phyloP scores from a whole-genome alignment of 177 flowering plant genomes.

The Vitis hybrid region DNA sequence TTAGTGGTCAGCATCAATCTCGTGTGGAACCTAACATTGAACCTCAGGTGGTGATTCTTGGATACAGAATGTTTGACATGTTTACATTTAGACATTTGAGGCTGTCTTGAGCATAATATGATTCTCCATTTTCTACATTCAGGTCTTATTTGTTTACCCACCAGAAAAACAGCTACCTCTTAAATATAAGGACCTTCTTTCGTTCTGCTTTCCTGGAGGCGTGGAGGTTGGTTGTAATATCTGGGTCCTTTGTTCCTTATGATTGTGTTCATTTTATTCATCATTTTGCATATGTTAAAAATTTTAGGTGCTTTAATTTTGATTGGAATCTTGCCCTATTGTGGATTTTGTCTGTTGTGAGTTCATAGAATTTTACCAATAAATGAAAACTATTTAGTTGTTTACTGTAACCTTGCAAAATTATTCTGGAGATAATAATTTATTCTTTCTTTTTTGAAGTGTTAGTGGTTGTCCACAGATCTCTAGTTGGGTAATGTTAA shows the following conservation, averaged over 20 bases:
- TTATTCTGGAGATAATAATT: background rate
- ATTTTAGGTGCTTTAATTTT: background rate
- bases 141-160: constrained; percentile 97
- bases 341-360: background rate
- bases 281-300: background rate
- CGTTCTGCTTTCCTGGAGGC: constrained; percentile 98
- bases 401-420: background rate
- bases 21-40: constrained; percentile 81
- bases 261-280: background rate
- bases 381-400: background rate
- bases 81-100: constrained; percentile 1
- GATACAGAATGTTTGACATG: background rate
- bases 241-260: background rate
- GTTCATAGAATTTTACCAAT: background rate
- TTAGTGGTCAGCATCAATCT: constrained; percentile 52
- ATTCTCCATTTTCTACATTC: constrained; percentile 21
- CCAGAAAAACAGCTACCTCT: constrained; percentile 89
- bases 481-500: background rate
- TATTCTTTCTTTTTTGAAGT: background rate
- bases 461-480: background rate
- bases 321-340: background rate
- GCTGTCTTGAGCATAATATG: background rate
- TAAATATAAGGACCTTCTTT: constrained; percentile 87
- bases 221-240: constrained; percentile 63
- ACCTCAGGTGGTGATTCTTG: constrained; percentile 69